A percentile compares a stretch with the other conserved stretches of the same genome.
These are phyloP conservation scores for Cenococcum geophilum DNA, from an alignment of 495 filamentous ascomycete genomes.

Conservation along the genomic window DNA sequence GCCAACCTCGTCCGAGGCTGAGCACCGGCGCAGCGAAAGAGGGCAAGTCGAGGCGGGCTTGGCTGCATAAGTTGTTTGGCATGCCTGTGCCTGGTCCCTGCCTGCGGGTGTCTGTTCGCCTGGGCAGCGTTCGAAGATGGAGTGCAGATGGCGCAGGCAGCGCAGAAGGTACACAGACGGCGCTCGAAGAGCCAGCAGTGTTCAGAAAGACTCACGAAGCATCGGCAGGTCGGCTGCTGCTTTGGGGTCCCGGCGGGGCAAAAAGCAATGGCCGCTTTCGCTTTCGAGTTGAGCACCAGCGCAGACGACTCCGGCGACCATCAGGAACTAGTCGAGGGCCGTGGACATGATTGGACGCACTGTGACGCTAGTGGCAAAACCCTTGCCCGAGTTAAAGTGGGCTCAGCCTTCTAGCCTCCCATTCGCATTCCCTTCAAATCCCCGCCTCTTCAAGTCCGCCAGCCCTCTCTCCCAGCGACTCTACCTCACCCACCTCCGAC, in stretches of 20 bases:
- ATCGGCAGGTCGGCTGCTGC: not conserved
- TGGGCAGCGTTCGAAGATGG: not conserved
- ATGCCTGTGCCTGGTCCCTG: conserved; percentile 1
- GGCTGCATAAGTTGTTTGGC: conserved; percentile 8
- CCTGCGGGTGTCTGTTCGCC: not conserved
- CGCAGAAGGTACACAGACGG: not conserved
- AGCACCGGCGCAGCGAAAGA: not conserved
- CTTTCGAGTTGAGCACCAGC: not conserved
- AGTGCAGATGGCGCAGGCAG: not conserved
- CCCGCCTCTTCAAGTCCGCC: conserved; percentile 2
- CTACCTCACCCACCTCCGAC: not conserved
- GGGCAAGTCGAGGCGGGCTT: conserved; percentile 8
- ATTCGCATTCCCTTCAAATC: conserved; percentile 1
- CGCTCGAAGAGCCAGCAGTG: too few relatives aligned
- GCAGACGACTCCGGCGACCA: not conserved
- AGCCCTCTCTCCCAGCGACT: conserved; percentile 23
- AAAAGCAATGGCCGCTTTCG: not conserved
- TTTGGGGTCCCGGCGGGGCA: not conserved
- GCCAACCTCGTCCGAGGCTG: not conserved
- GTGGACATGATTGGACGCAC: not conserved
- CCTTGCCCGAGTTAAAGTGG: not conserved
- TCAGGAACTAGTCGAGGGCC: not conserved
- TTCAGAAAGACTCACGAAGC: not conserved
- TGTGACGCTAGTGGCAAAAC: not conserved
- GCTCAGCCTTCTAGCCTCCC: not conserved